Base-by-base conservation (phyloP, 768 basidiomycete genomes). In the Leccinum fibrillosum region DNA sequence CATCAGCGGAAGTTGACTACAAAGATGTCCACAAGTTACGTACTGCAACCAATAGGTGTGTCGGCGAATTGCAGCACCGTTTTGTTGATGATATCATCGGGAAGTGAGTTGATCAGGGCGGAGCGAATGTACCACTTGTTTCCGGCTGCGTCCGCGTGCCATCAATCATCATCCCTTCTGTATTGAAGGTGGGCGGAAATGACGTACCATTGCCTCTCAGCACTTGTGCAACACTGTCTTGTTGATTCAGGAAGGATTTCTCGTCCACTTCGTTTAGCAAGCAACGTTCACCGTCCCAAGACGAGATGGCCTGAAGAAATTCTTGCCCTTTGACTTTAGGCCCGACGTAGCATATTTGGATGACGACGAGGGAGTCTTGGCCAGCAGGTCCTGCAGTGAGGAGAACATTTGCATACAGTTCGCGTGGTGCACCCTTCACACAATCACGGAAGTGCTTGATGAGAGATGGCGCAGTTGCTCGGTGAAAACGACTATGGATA, bases 371-470 rank as follows among this genome's bases (percentile, higher is more conserved):
- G 15, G 91, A 94, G 62, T 91, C 90, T 63, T 89, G 82, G 52
- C 86, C 86, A 10, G 83, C 85, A 4, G 93, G 92, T 7, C 94
- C 94, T 0, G 94, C 94, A 2, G 94, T 96, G 55, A 96, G 81
- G 54, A 96, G 82, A 34, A 93, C 83, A 68, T 95, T 96, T 37
- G 91, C 89, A 69, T 97, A 97, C 17, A 95, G 81, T 66, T 92
- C 88, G 10, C 89, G 82, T 1, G 93, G 92, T 12, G 91, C 90
- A 42, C 86, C 85, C 68, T 95, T 95, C 76, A 95, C 82, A 66
- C 92, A 94, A 71, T 97, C 94, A 25, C 94, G 86, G 76, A 94
- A 92, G 73, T 96, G 94, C 62, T 86, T 88, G 69, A 97, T 85
- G 48, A 96, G 82, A 5, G 90, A 92, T 4, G 92, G 86, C 0